Base-by-base conservation (phyloP, 202 grass and related monocot genomes). In the Zizania palustris region DNA sequence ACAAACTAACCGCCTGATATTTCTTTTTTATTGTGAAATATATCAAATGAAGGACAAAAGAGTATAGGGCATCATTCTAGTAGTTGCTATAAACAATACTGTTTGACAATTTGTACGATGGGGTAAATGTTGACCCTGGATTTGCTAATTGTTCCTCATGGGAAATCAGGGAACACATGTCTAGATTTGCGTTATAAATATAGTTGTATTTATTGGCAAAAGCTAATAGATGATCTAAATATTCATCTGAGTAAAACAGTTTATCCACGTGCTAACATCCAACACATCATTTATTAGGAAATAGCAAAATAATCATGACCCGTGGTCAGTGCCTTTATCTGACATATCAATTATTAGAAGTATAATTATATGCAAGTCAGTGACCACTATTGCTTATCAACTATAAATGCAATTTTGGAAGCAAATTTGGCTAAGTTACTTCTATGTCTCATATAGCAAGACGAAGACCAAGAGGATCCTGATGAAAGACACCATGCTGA, bases 381-480 rank as follows among this genome's bases (percentile, higher is more conserved):
- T 38, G n/a, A 22, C 54, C 59, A 73, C 14, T 36, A 60, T 34
- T 79, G 65, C 53, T 79, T 41, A 57, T 45, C 35, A 3, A 58
- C 21, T 58, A 19, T 66, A 65, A 45, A 36, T 43, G 57, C 73
- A 73, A 35, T 45, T 64, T 65, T 13, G 4, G 10, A 57, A 82
- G 48, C 42, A 48, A 37, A 28, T 59, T 57, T 75, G 12, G 6
- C 41, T 76, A 65, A 76, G 60, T 64, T 51, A 4, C 35, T 42
- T 80, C 65, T 54, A 44, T 70, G 20, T 81, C 77, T 19, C n/a
- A 20, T 93, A 39, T 72, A 97, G 93, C 69, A 85, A 71, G 86
- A 97, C 85, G 93, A 97, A 79, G 86, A 93, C 71, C 76, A 75
- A 71, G 90, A 86, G 82, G 74, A 97, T 82, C 77, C 81, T 36